Conservation (phyloP, 176 grass and related monocot species). For the Eragrostis nindensis region DNA sequence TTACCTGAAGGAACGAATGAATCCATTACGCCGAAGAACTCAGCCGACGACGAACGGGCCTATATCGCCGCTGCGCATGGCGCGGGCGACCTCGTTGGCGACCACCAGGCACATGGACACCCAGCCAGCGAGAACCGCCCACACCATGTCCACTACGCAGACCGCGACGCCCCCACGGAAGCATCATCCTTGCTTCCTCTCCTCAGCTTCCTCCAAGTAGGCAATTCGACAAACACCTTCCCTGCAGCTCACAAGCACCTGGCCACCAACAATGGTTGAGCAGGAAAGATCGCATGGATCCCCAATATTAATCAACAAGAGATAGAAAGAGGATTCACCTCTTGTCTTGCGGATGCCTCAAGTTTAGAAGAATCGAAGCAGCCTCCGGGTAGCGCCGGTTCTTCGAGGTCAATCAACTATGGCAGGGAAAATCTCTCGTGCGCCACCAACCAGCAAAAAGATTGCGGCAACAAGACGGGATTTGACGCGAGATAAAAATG, state of each 20-base stretch:
- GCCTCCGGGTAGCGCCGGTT: not conserved
- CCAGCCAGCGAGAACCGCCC: constrained; percentile 67
- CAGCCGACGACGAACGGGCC: constrained; percentile 67
- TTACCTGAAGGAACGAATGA: constrained; percentile 39
- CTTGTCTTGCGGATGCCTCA: not conserved
- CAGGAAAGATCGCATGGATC: constrained; percentile 4
- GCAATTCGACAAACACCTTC: constrained; percentile 37
- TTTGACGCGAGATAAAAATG: constrained; percentile 1
- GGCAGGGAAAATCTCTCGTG: not conserved
- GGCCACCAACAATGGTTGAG: not conserved
- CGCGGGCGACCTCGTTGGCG: constrained; percentile 73
- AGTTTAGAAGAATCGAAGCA: constrained; percentile 10
- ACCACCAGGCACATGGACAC: constrained; percentile 69
- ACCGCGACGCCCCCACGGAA: constrained; percentile 54
- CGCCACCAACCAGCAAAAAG: not conserved
- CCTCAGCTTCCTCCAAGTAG: not conserved
- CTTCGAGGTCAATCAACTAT: not conserved
- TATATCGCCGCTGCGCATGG: constrained; percentile 60
- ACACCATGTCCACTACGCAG: constrained; percentile 65
- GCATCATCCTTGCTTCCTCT: constrained; percentile 40
- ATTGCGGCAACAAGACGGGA: not conserved
- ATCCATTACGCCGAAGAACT: not conserved
- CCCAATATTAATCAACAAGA: not conserved
- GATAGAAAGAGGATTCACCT: not conserved
- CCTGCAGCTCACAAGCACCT: constrained; percentile 3